Percentiles rank a stretch among this genome's conserved stretches.
These are phyloP conservation scores for Pugionium cornutum DNA, from an alignment of 345 rosid species.

Conservation along the genomic window DNA sequence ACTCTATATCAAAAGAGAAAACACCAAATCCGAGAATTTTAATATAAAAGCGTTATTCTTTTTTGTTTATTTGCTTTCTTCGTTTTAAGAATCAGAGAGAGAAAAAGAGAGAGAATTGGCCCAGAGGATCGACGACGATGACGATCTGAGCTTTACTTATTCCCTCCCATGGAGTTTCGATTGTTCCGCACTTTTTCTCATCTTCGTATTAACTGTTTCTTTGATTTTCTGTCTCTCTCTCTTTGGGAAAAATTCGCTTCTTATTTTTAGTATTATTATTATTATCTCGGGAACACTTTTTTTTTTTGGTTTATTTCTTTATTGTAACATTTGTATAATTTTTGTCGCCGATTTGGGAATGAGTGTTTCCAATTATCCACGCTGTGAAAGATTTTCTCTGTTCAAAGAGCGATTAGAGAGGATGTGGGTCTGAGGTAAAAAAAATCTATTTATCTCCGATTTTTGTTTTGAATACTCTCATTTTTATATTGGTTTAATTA, in stretches of 20 bases:
- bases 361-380: slow-evolving; percentile 18
- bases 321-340: slow-evolving; percentile 13
- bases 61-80: slow-evolving; percentile 35
- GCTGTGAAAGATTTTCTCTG: slow-evolving; percentile 35
- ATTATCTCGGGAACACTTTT: slow-evolving; percentile 15
- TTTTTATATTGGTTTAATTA: not conserved
- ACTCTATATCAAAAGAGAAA: slow-evolving; percentile 20
- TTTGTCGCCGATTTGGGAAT: slow-evolving; percentile 48
- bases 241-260: slow-evolving; percentile 13
- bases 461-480: not conserved
- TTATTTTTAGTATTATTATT: slow-evolving; percentile 18
- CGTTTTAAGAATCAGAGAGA: slow-evolving; percentile 38
- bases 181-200: slow-evolving; percentile 31
- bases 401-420: slow-evolving; percentile 47
- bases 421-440: slow-evolving; percentile 86
- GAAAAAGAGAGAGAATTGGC: slow-evolving; percentile 52
- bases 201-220: slow-evolving; percentile 27
- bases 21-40: slow-evolving; percentile 35
- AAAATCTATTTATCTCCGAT: slow-evolving; percentile 1
- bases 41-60: slow-evolving; percentile 38
- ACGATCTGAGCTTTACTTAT: slow-evolving; percentile 50
- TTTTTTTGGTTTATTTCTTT: not conserved
- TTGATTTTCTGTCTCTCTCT: slow-evolving; percentile 28
- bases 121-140: slow-evolving; percentile 72
- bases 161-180: slow-evolving; percentile 29